Percentiles rank a stretch among this genome's conserved stretches.
phyloP scores from a whole-genome alignment of 2,329 filamentous ascomycete species.

The Aspergillus piperis region DNA sequence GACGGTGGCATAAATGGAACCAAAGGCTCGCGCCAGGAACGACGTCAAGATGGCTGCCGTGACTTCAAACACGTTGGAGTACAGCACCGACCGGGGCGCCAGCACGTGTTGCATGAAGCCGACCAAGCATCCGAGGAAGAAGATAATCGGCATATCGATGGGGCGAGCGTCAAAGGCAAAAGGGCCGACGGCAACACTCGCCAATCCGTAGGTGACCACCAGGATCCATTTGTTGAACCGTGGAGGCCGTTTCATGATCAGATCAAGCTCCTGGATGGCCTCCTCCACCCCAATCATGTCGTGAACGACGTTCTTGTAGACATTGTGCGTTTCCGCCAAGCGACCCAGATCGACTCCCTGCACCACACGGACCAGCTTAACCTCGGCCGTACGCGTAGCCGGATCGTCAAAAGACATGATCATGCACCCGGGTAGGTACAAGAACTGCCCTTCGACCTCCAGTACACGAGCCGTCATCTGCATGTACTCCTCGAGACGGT shows the following conservation, averaged over 20 bases:
- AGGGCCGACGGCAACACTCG: constrained; percentile 71
- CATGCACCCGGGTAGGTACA: constrained; percentile 63
- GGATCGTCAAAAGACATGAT: constrained; percentile 69
- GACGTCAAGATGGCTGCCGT: constrained; percentile 64
- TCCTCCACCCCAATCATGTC: constrained; percentile 46
- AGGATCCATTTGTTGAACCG: constrained; percentile 56
- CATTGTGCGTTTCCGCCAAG: constrained; percentile 43
- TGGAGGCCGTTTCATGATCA: constrained; percentile 57
- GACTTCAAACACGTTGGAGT: constrained; percentile 64
- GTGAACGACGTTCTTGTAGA: constrained; percentile 50
- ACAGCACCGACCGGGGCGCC: constrained; percentile 70
- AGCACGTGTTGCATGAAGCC: constrained; percentile 73
- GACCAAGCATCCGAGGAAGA: constrained; percentile 71
- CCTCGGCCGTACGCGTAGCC: constrained; percentile 45
- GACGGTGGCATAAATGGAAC: constrained; percentile 56
- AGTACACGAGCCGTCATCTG: constrained; percentile 81
- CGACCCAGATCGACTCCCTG: constrained; percentile 46
- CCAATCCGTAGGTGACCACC: constrained; percentile 71
- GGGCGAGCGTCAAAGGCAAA: constrained; percentile 75
- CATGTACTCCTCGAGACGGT: constrained; percentile 86
- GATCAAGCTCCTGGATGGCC: constrained; percentile 41
- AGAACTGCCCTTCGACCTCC: constrained; percentile 82
- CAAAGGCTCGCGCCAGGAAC: constrained; percentile 66
- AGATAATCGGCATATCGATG: constrained; percentile 75
- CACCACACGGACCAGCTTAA: constrained; percentile 43